Conservation (phyloP, 2,329 filamentous ascomycete genomes). For the Arthrobotrys entomopaga region DNA sequence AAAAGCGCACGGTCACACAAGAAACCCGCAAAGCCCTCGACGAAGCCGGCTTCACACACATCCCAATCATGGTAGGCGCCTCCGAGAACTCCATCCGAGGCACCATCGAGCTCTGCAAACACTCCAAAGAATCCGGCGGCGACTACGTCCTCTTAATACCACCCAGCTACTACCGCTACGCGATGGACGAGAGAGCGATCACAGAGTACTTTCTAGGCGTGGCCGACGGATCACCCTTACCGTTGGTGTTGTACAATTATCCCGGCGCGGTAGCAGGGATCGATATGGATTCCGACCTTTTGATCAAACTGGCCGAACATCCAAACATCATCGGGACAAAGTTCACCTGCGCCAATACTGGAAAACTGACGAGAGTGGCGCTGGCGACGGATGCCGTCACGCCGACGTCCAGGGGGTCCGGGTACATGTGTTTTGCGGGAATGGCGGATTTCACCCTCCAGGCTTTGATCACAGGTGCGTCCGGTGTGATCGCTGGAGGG, state of each 20-base stretch:
- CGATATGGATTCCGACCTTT: constrained; percentile 72
- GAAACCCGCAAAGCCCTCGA: constrained; percentile 77
- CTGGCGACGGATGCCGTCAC: constrained; percentile 67
- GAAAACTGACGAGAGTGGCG: constrained; percentile 69
- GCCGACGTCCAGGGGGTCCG: constrained; percentile 41
- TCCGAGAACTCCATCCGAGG: constrained; percentile 78
- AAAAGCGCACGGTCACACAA: constrained; percentile 74
- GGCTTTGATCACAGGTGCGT: constrained; percentile 74
- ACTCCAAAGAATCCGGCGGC: constrained; percentile 75
- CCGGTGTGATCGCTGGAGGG: constrained; percentile 76
- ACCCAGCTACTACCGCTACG: constrained; percentile 80
- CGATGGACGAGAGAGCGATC: constrained; percentile 66
- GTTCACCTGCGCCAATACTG: constrained; percentile 76
- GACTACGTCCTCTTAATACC: constrained; percentile 81
- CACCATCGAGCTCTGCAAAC: constrained; percentile 74
- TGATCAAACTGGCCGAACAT: constrained; percentile 70
- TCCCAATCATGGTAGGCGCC: constrained; percentile 81
- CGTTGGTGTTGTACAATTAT: constrained; percentile 76
- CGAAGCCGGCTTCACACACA: constrained; percentile 70
- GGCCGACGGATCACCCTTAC: constrained; percentile 72
- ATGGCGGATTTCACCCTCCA: constrained; percentile 79
- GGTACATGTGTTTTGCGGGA: constrained; percentile 77
- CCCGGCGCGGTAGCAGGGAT: constrained; percentile 73
- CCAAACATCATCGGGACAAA: constrained; percentile 76
- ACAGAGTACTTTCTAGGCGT: constrained; percentile 74